Evolutionary conservation across 2,329 filamentous ascomycete species (phyloP), one percentile per base, ranked within the genome.

Genomic region (Sordariomycetes sp.): DNA sequence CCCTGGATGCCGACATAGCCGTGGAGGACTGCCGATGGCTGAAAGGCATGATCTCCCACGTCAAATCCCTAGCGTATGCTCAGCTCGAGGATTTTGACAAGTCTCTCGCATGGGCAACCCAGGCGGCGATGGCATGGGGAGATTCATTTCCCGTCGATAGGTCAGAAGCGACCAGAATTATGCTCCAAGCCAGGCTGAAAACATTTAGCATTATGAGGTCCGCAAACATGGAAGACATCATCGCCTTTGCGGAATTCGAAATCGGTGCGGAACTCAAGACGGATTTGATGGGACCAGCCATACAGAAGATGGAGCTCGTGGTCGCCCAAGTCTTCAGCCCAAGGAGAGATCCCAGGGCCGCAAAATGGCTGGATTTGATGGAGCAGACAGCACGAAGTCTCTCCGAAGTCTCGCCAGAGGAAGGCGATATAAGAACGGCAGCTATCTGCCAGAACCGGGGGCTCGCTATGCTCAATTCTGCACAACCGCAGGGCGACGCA

Each of bases 401-500:
- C 6, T 15, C 10, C n/a, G n/a, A n/a, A n/a, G n/a, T n/a, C 32
- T n/a, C 15, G n/a, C 18, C 32, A 6, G 21, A 27, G 8, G n/a
- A 25, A 12, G 32, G 21, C 21, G 32, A 34, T 15, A 27, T 19
- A 19, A 25, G 20, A 23, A 14, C 17, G 4, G 32, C 32, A 15
- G 21, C 14, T 15, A 18, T 34, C 17, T 34, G 27, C 24, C 32
- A 34, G 17, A 27, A 34, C n/a, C 20, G 14, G 15, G 32, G 15
- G n/a, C 18, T 6, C 5, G n/a, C n/a, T n/a, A n/a, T n/a, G n/a
- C n/a, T n/a, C n/a, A n/a, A n/a, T n/a, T n/a, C n/a, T n/a, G n/a
- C n/a, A n/a, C n/a, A n/a, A n/a, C n/a, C n/a, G n/a, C n/a, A n/a
- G n/a, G n/a, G n/a, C n/a, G n/a, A n/a, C n/a, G n/a, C n/a, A n/a